phyloP scores from a whole-genome alignment of 2,329 filamentous ascomycete species.

The Penicillium sp. region DNA sequence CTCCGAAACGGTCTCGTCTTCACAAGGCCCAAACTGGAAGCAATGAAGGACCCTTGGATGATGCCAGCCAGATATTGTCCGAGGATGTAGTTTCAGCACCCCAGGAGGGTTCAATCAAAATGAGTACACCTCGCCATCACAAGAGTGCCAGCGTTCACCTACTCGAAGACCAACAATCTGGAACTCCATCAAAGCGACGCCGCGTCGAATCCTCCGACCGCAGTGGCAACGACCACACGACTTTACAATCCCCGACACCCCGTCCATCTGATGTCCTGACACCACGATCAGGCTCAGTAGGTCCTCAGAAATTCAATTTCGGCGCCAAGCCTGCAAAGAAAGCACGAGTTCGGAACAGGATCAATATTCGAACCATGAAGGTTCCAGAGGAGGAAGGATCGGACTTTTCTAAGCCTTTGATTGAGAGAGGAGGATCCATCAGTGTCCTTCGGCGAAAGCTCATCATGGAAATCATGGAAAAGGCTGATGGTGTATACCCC shows the following conservation, averaged over 20 bases:
- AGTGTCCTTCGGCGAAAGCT: conserved; percentile 49
- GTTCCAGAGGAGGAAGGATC: not conserved
- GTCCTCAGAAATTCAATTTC: not conserved
- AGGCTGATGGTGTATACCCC: conserved; percentile 56
- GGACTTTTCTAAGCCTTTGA: not conserved
- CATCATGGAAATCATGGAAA: conserved; percentile 54
- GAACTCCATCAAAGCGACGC: conserved; percentile 15
- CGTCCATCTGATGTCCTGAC: not conserved
- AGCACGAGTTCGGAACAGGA: not conserved
- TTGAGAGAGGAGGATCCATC: conserved; percentile 43
- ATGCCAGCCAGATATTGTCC: not conserved
- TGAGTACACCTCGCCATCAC: not conserved
- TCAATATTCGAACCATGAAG: not conserved
- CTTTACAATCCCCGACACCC: not conserved
- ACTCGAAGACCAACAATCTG: conserved; percentile 1
- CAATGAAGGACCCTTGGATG: not conserved
- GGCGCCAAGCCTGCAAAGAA: not conserved
- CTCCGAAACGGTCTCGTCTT: conserved; percentile 21
- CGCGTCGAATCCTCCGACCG: conserved; percentile 1
- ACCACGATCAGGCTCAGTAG: not conserved
- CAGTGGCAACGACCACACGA: not conserved
- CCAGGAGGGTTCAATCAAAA: not conserved
- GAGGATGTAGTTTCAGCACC: not conserved
- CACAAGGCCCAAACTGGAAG: not conserved
- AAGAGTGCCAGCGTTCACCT: conserved; percentile 7